Evolutionary conservation across 73 alveolate genomes (phyloP), one percentile per base, ranked within the genome.

Genomic region (Paramecium tetraurelia): DNA sequence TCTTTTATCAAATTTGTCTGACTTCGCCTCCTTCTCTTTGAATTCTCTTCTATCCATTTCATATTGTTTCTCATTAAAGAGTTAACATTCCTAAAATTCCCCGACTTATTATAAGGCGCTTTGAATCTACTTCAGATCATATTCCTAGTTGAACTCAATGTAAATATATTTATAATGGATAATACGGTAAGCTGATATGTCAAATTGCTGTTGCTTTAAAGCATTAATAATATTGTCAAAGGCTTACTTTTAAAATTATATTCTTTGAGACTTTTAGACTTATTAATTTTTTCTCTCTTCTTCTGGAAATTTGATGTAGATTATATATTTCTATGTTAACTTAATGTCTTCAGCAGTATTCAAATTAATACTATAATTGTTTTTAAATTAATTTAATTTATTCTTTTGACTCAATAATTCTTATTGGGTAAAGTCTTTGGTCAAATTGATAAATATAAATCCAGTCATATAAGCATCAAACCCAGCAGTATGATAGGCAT

Each of bases 401-500:
- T 80, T 80, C 16, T 31, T 80, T 80, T 43, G 8, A 10, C 22
- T 46, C 18, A 4, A 40, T 24, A 41, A 22, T 11, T 80, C 90
- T 35, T 43, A 4, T 48, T 80, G n/a, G 5, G 70, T 24, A 7
- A 80, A 80, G 7, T 43, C 29, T 24, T 80, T 21, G 24, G 57
- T 24, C 31, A 80, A 44, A 80, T 80, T 40, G 4, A 80, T 18
- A 80, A 16, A 80, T 21, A 44, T 46, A 48, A 31, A 80, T 22
- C 90, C 90, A 38, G 90, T 80, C 44, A 44, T 27, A 80, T 80
- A 80, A 5, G 90, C 90, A 80, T 80, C 90, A 46, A 80, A 80
- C 2, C 90, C 90, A 20, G 90, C 90, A 20, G 70, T 48, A 80
- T 80, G 90, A 44, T 80, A 80, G 1, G 24, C 6, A 80, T 80